These are phyloP conservation scores for Cladobotryum mycophilum DNA, from an alignment of 2,329 filamentous ascomycete species.

Conservation along the genomic window DNA sequence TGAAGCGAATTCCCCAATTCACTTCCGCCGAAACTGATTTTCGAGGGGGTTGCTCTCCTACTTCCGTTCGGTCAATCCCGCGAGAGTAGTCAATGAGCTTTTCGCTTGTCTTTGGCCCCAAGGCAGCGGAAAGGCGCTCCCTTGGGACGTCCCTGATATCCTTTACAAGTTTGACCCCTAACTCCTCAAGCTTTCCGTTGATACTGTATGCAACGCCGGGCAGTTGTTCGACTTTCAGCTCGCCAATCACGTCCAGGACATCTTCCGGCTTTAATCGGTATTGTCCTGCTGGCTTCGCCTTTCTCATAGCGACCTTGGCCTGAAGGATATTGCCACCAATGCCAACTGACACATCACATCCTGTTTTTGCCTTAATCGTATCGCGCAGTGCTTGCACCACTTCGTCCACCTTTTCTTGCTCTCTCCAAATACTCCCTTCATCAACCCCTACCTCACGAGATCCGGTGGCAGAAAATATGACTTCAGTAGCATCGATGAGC, in stretches of 20 bases:
- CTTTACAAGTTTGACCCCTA: slow-evolving; percentile 74
- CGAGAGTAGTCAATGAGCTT: slow-evolving; percentile 86
- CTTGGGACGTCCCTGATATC: slow-evolving; percentile 73
- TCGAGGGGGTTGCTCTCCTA: slow-evolving; percentile 76
- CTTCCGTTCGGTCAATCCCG: slow-evolving; percentile 78
- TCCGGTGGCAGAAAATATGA: slow-evolving; percentile 59
- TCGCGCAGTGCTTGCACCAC: slow-evolving; percentile 60
- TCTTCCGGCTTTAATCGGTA: slow-evolving; percentile 80
- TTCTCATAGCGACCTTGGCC: slow-evolving; percentile 83
- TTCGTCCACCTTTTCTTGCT: slow-evolving; percentile 71
- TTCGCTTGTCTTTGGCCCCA: slow-evolving; percentile 90
- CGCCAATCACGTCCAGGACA: slow-evolving; percentile 68
- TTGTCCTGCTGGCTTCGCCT: slow-evolving; percentile 91
- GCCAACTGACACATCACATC: slow-evolving; percentile 84
- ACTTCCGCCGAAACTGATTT: slow-evolving; percentile 97
- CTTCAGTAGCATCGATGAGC: slow-evolving; percentile 70
- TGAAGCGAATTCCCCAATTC: slow-evolving; percentile 96
- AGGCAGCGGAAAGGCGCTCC: slow-evolving; percentile 63
- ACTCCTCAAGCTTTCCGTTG: slow-evolving; percentile 77
- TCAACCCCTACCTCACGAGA: slow-evolving; percentile 57
- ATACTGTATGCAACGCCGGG: slow-evolving; percentile 93
- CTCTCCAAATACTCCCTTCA: slow-evolving; percentile 65
- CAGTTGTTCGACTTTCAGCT: slow-evolving; percentile 71
- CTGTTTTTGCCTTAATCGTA: slow-evolving; percentile 66
- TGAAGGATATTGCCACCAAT: slow-evolving; percentile 87